Percentiles rank a stretch among this genome's conserved stretches.
phyloP scores from a whole-genome alignment of 1,284 basidiomycete genomes.

The Sporisorium graminicola region DNA sequence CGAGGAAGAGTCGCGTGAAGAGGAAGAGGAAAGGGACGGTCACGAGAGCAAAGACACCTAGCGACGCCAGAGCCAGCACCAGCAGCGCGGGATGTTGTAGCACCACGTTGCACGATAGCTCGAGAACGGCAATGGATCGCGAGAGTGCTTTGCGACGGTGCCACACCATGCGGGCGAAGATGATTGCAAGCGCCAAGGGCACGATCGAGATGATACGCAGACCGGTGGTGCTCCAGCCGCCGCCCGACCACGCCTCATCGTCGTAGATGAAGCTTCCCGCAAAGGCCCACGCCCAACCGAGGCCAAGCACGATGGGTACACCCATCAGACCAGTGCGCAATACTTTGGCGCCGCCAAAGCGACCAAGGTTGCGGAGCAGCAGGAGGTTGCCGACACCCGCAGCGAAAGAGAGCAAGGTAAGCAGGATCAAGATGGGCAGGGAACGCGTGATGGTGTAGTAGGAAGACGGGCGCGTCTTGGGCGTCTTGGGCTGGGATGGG shows the following conservation, averaged over 20 bases:
- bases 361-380: conserved; percentile 52
- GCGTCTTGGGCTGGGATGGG: conserved; percentile 47
- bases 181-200: conserved; percentile 78
- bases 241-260: conserved; percentile 75
- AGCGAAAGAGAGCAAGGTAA: conserved; percentile 81
- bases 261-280: conserved; percentile 89
- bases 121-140: conserved; percentile 80
- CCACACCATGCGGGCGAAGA: conserved; percentile 80
- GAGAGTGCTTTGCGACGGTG: conserved; percentile 75
- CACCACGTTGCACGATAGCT: conserved; percentile 82
- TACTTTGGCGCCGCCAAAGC: conserved; percentile 52
- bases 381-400: conserved; percentile 78
- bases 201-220: conserved; percentile 82
- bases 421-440: conserved; percentile 83
- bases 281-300: conserved; percentile 88
- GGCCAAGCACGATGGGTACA: conserved; percentile 81
- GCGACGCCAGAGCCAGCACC: conserved; percentile 81
- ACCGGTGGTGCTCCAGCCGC: conserved; percentile 86
- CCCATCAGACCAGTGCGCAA: conserved; percentile 54
- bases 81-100: conserved; percentile 84
- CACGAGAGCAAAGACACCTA: conserved; percentile 79
- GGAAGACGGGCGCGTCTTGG: conserved; percentile 69
- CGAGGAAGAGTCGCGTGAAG: conserved; percentile 79
- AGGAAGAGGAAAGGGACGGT: conserved; percentile 85
- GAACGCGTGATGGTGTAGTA: conserved; percentile 77